These are phyloP conservation scores for Rhizophagus clarus DNA, from an alignment of 192 early-diverging fungal genomes.

Conservation along the genomic window DNA sequence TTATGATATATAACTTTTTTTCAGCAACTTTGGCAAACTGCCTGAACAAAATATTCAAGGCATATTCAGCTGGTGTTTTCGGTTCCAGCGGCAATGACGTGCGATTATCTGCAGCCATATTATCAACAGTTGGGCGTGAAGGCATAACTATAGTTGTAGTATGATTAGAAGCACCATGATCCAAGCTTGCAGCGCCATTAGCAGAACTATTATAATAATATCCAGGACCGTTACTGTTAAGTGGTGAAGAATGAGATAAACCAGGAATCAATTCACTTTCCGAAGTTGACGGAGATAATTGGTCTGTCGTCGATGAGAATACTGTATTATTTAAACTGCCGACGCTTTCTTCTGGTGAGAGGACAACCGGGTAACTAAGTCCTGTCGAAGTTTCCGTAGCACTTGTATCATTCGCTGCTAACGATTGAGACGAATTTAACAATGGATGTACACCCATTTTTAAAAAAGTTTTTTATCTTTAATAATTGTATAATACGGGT, in stretches of 20 bases:
- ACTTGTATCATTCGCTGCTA: neutral
- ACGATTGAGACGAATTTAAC: neutral
- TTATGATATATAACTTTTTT: constrained; percentile 51
- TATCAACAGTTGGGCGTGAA: neutral
- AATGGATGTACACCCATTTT: neutral
- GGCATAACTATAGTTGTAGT: neutral
- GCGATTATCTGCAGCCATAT: neutral
- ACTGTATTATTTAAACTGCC: neutral
- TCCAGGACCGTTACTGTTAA: neutral
- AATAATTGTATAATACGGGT: neutral
- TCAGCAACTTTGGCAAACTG: constrained; percentile 64
- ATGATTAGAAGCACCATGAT: neutral
- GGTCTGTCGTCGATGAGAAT: neutral
- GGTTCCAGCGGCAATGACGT: constrained; percentile 35
- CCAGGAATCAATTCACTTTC: neutral
- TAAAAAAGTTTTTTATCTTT: neutral
- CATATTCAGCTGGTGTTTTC: constrained; percentile 58
- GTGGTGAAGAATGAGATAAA: neutral
- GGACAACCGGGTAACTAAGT: neutral
- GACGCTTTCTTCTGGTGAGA: neutral
- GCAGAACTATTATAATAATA: neutral
- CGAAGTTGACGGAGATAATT: neutral
- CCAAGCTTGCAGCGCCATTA: neutral
- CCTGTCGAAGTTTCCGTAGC: neutral
- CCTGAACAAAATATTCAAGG: constrained; percentile 54